Evolutionary conservation across 306 rosid species (phyloP).

Genomic region (Adenanthera pavonina): DNA sequence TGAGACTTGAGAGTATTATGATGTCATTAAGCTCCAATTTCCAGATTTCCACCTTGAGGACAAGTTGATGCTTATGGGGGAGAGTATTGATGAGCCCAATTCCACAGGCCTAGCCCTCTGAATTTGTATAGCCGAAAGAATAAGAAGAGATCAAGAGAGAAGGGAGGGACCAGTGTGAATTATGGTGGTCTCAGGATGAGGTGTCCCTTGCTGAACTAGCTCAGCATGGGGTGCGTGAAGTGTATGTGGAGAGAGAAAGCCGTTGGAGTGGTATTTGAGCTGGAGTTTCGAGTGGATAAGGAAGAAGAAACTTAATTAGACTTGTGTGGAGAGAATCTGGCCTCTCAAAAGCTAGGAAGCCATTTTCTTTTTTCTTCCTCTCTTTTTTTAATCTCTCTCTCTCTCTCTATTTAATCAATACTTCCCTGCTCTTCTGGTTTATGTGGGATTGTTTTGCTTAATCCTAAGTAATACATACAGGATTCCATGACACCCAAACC

Average conservation of each 20-base stretch:
- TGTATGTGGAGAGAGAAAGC: background rate
- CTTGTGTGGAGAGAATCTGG: background rate
- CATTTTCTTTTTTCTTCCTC: background rate
- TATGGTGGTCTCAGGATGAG: too few species aligned
- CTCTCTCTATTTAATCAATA: background rate
- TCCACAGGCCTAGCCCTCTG: too few species aligned
- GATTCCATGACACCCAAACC: background rate
- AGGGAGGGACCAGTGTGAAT: too few species aligned
- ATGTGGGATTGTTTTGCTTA: background rate
- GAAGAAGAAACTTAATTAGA: background rate
- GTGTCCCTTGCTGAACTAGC: too few species aligned
- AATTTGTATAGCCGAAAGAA: too few species aligned
- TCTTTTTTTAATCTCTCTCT: background rate
- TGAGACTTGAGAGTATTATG: too few species aligned
- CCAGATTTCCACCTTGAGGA: too few species aligned
- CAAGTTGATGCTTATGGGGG: too few species aligned
- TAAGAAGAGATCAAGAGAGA: too few species aligned
- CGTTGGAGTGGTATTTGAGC: background rate
- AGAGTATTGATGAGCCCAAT: too few species aligned
- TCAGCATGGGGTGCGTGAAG: too few species aligned
- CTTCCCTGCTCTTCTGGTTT: background rate
- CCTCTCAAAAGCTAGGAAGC: background rate
- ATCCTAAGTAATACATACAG: background rate
- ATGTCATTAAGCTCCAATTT: too few species aligned
- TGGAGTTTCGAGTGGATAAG: background rate